Base-by-base conservation (phyloP, 2,329 filamentous ascomycete genomes). In the Taxawa tesnikishii region DNA sequence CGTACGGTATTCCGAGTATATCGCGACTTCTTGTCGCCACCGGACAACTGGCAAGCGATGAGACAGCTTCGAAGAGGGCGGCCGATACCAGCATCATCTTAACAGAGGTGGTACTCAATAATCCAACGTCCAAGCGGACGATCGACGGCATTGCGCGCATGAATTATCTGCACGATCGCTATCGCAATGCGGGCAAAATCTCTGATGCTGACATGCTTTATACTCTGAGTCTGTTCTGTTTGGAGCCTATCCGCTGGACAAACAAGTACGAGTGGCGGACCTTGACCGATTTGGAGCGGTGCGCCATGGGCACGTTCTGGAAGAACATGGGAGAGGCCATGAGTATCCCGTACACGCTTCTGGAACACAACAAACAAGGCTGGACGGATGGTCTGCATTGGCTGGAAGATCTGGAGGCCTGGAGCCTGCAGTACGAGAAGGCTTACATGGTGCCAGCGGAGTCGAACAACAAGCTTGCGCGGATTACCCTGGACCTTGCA, bases 251-350 rank as follows among this genome's bases (percentile, higher is more conserved):
- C 16, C 60, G 67, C 11, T 84, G 79, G 62, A 67, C 80, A 17
- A 51, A 64, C 5, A 57, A 58, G 5, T 81, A 74, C 44, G 83
- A 88, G 49, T 88, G 81, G 80, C 69, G 82, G 2, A 23, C 57
- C 4, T 50, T 83, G 14, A 77, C 67, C 11, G 70, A 77, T 1
- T 62, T 85, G 54, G 82, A 87, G 52, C 51, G 62, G 7, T 80
- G 76, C 39, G 79, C 78, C 1, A 32, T 35, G 13, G 75, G 70
- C 11, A 74, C 71, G 0, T 73, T 80, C 46, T 85, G 79, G 79
- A 82, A 80, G 52, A 64, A 65, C 32, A 56, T 83, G n/a, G 80
- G 79, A 9, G 75, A 83, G 43, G 70, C 71, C 32, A 79, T 85
- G 71, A 67, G 63, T 0, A 79, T 85, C 34, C 54, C 56, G 3